Conservation (phyloP, 1,284 basidiomycete species). For the Calocybe gambosa region DNA sequence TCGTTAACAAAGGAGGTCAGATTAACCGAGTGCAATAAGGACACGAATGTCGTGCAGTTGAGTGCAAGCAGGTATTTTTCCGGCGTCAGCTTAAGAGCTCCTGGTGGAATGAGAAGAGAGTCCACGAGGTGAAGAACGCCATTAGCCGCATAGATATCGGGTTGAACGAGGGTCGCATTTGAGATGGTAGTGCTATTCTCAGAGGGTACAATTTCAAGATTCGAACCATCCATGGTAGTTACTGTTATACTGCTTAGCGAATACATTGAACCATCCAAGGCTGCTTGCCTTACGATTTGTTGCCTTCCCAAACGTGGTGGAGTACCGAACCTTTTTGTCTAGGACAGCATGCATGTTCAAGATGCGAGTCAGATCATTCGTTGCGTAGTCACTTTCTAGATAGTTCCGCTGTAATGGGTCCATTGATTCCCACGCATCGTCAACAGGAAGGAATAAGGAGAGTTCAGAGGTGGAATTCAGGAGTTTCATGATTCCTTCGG, state of each 20-base stretch:
- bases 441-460: constrained; percentile 86
- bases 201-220: constrained; percentile 53
- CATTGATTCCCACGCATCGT: constrained; percentile 70
- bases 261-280: background rate
- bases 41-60: constrained; percentile 89
- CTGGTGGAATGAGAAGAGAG: constrained; percentile 73
- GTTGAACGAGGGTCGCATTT: constrained; percentile 55
- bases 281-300: constrained; percentile 44
- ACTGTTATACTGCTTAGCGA: constrained; percentile 36
- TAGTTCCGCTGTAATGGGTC: constrained; percentile 73
- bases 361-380: constrained; percentile 72
- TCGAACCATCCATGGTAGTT: constrained; percentile 62
- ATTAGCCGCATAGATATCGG: constrained; percentile 90
- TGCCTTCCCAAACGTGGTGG: constrained; percentile 50
- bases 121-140: constrained; percentile 91
- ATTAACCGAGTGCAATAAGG: constrained; percentile 77
- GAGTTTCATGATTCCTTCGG: constrained; percentile 44
- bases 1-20: constrained; percentile 77
- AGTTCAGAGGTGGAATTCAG: constrained; percentile 66
- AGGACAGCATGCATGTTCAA: constrained; percentile 71
- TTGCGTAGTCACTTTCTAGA: constrained; percentile 80
- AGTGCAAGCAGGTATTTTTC: constrained; percentile 90
- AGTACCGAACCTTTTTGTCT: constrained; percentile 54
- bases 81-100: constrained; percentile 75
- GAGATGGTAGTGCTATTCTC: constrained; percentile 58